A percentile compares a stretch with the other conserved stretches of the same genome.
Conservation (phyloP, 176 grass and related monocot genomes). For the Rhynchospora breviuscula region DNA sequence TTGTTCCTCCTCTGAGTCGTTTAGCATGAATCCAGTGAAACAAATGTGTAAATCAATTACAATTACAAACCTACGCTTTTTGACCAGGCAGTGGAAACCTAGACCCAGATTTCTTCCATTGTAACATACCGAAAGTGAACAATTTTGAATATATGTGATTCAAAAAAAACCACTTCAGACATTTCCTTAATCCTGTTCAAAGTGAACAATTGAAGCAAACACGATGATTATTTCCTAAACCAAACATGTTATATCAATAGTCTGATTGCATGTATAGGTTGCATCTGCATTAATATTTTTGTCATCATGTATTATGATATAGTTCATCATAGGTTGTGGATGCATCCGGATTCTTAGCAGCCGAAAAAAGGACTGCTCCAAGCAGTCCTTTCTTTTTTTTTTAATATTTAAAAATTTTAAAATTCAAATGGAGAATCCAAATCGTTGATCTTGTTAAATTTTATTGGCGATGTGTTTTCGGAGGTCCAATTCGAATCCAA, state of each 20-base stretch:
- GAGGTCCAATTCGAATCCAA: too few species aligned
- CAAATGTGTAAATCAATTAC: not conserved
- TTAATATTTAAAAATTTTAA: too few species aligned
- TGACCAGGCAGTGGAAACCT: too few species aligned
- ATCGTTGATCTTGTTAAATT: too few species aligned
- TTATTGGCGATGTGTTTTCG: too few species aligned
- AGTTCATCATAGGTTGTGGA: slow-evolving; percentile 66
- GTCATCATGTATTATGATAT: slow-evolving; percentile 22
- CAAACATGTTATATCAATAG: not conserved
- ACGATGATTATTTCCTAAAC: not conserved
- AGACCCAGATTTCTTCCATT: too few species aligned
- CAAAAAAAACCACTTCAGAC: not conserved
- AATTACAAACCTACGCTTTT: too few species aligned
- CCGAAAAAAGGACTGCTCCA: too few species aligned
- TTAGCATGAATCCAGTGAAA: slow-evolving; percentile 14
- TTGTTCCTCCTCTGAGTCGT: slow-evolving; percentile 5
- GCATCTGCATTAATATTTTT: not conserved
- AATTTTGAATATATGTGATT: not conserved
- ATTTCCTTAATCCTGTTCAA: not conserved
- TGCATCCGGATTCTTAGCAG: too few species aligned
- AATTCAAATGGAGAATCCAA: too few species aligned
- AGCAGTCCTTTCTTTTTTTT: too few species aligned
- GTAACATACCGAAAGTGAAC: too few species aligned
- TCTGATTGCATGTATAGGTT: not conserved
- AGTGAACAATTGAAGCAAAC: not conserved